phyloP scores from a whole-genome alignment of 2,329 filamentous ascomycete species.

The Aureobasidium sp. region DNA sequence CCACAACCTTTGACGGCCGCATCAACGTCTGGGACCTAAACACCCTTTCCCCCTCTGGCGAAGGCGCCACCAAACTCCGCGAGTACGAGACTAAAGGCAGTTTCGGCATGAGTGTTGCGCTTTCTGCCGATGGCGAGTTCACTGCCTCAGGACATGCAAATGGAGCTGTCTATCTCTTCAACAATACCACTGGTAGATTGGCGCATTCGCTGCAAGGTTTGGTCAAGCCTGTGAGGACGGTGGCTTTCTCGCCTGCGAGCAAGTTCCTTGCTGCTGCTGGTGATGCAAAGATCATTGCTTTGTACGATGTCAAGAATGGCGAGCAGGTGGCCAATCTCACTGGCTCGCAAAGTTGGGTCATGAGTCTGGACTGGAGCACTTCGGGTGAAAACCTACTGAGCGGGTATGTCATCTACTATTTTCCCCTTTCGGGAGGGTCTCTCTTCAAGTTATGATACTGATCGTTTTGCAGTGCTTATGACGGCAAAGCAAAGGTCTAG shows the following conservation, averaged over 20 bases:
- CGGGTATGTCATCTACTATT: conserved; percentile 41
- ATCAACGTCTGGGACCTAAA: conserved; percentile 76
- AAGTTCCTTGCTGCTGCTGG: conserved; percentile 83
- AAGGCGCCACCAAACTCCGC: conserved; percentile 52
- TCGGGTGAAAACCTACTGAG: conserved; percentile 87
- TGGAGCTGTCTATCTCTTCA: conserved; percentile 88
- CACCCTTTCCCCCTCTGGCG: conserved; percentile 22
- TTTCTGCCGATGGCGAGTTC: conserved; percentile 69
- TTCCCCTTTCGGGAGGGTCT: not conserved
- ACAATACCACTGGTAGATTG: conserved; percentile 79
- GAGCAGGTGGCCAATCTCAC: conserved; percentile 82
- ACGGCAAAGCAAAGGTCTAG: conserved; percentile 96
- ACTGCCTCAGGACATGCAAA: conserved; percentile 91
- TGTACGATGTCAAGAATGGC: conserved; percentile 87
- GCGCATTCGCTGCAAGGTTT: conserved; percentile 84
- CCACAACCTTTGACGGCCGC: conserved; percentile 76
- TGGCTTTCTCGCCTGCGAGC: conserved; percentile 80
- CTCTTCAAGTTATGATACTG: not conserved
- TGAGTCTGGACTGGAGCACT: conserved; percentile 84
- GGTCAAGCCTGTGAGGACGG: conserved; percentile 73
- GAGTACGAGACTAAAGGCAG: conserved; percentile 89
- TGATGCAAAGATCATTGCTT: conserved; percentile 76
- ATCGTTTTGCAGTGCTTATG: conserved; percentile 51
- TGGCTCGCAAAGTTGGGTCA: conserved; percentile 79
- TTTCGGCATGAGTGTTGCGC: conserved; percentile 81